Evolutionary conservation across 257 asterid species (phyloP).

Genomic region (Nicotiana sylvestris): DNA sequence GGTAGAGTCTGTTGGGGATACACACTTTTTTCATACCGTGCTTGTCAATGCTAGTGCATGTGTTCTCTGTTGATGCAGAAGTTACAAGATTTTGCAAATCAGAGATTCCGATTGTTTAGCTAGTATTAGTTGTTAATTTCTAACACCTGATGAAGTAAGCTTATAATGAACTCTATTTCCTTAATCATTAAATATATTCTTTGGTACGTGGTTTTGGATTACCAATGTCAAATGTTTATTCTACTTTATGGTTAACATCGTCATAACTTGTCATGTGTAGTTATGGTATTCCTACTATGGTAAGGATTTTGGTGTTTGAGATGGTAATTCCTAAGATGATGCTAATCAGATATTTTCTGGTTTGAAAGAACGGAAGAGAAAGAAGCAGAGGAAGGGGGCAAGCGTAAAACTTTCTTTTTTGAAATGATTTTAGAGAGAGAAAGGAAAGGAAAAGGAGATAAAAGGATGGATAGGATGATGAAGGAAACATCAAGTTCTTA

Average conservation of each 20-base stretch:
- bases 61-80: not conserved
- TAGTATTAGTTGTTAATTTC: not conserved
- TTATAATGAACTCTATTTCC: constrained; percentile 3
- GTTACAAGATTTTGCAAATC: not conserved
- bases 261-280: not conserved
- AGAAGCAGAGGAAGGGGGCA: not conserved
- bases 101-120: not conserved
- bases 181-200: not conserved
- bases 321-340: not conserved
- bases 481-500: not conserved
- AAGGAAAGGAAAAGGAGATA: not conserved
- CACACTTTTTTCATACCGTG: not conserved
- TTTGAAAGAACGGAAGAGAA: not conserved
- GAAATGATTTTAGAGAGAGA: not conserved
- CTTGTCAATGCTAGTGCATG: not conserved
- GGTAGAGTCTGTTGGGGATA: not conserved
- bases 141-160: not conserved
- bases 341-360: not conserved
- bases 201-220: not conserved
- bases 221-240: not conserved
- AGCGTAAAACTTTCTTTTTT: not conserved
- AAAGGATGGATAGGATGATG: not conserved
- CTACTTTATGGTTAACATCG: not conserved
- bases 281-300: not conserved
- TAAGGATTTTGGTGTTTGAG: not conserved